Evolutionary conservation across 1,284 basidiomycete genomes (phyloP).

Genomic region (Stereum hirsutum): DNA sequence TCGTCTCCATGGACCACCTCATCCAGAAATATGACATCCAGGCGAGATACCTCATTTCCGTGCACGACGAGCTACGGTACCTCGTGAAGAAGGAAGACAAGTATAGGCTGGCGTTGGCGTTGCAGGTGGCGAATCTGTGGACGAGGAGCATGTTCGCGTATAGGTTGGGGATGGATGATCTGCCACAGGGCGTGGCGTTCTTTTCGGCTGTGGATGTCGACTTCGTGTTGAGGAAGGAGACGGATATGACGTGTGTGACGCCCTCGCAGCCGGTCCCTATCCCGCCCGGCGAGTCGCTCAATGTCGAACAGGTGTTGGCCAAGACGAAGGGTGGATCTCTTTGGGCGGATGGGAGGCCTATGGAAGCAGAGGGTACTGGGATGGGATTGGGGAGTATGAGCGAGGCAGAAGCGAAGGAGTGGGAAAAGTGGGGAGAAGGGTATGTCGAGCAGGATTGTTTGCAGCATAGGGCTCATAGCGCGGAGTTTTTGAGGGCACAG

Average conservation of each 20-base stretch:
- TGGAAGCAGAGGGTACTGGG: too few relatives aligned
- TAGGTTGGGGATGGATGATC: slow-evolving; percentile 90
- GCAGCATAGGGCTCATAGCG: slow-evolving; percentile 49
- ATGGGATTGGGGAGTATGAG: neutral
- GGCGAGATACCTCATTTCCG: slow-evolving; percentile 92
- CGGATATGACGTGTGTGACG: slow-evolving; percentile 92
- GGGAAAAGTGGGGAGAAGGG: slow-evolving; percentile 23
- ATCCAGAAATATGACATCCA: slow-evolving; percentile 76
- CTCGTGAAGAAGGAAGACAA: slow-evolving; percentile 84
- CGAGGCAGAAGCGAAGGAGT: slow-evolving; percentile 13
- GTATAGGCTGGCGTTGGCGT: slow-evolving; percentile 84
- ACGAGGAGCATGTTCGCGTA: slow-evolving; percentile 89
- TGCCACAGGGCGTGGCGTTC: slow-evolving; percentile 92
- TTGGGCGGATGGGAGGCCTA: slow-evolving; percentile 43
- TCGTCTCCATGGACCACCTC: slow-evolving; percentile 92
- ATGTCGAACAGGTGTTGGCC: slow-evolving; percentile 60
- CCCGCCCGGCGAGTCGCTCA: slow-evolving; percentile 77
- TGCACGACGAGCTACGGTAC: slow-evolving; percentile 96
- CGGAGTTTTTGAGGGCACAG: slow-evolving; percentile 66
- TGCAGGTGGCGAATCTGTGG: slow-evolving; percentile 97
- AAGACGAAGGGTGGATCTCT: slow-evolving; percentile 63
- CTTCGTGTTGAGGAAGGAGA: slow-evolving; percentile 88
- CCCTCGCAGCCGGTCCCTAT: slow-evolving; percentile 85
- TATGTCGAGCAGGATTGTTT: slow-evolving; percentile 50
- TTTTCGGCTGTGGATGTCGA: slow-evolving; percentile 98